Evolutionary conservation across 2,329 filamentous ascomycete species (phyloP).

Genomic region (Trichoderma pleuroti): DNA sequence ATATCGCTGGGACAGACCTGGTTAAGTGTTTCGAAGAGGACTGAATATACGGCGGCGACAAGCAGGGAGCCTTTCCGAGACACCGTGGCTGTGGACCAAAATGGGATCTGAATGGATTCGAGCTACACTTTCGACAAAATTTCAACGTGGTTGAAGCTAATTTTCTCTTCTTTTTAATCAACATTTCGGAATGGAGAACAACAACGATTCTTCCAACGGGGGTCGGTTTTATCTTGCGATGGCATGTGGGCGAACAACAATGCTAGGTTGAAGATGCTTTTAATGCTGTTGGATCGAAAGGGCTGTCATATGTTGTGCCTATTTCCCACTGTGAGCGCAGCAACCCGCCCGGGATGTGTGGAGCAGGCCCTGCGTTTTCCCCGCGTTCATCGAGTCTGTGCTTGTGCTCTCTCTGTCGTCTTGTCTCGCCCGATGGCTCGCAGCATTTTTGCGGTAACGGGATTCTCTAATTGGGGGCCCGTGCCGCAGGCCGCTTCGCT

Average conservation of each 20-base stretch:
- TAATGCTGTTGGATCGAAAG: constrained; percentile 20
- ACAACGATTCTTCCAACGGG: neutral
- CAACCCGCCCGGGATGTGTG: neutral
- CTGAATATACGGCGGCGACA: neutral
- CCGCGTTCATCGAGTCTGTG: constrained; percentile 8
- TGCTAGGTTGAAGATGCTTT: neutral
- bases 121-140: neutral
- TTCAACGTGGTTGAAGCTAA: neutral
- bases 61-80: neutral
- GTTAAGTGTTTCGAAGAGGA: constrained; percentile 12
- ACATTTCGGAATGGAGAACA: neutral
- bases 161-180: neutral
- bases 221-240: neutral
- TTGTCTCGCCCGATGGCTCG: neutral
- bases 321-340: neutral
- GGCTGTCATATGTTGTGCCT: constrained; percentile 10
- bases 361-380: neutral
- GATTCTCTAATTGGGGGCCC: constrained; percentile 5
- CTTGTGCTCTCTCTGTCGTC: neutral
- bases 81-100: neutral
- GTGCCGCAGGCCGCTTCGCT: neutral
- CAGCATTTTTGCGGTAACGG: neutral
- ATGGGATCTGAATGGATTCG: neutral
- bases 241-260: neutral
- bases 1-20: neutral